Percentiles rank a stretch among this genome's conserved stretches.
These are phyloP conservation scores for Hypomyces perniciosus DNA, from an alignment of 2,329 filamentous ascomycete species.

Conservation along the genomic window DNA sequence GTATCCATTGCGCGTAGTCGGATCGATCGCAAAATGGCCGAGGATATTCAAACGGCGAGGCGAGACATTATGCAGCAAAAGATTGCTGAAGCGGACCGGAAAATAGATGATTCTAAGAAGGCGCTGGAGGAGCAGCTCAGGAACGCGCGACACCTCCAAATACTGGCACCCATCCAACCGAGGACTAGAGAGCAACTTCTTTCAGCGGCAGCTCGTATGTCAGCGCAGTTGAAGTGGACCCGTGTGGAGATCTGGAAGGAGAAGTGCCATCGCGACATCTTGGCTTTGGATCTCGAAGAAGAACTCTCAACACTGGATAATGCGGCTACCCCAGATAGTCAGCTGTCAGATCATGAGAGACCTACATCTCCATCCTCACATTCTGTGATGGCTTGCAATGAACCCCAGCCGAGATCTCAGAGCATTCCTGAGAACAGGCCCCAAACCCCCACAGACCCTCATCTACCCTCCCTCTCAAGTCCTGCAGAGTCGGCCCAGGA, in stretches of 20 bases:
- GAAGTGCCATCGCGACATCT: constrained; percentile 83
- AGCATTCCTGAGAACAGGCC: constrained; percentile 21
- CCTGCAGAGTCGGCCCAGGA: constrained; percentile 15
- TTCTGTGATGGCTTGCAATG: constrained; percentile 12
- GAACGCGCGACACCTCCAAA: constrained; percentile 83
- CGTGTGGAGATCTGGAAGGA: constrained; percentile 89
- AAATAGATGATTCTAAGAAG: constrained; percentile 64
- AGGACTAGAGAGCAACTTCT: constrained; percentile 83
- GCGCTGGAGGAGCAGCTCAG: constrained; percentile 77
- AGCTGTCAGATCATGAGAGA: constrained; percentile 13
- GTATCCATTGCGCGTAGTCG: constrained; percentile 66
- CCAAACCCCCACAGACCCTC: constrained; percentile 22
- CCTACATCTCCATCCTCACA: constrained; percentile 17
- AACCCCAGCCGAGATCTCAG: constrained; percentile 23
- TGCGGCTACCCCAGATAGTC: constrained; percentile 20
- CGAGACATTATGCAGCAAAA: constrained; percentile 77
- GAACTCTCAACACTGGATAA: constrained; percentile 39
- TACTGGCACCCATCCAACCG: constrained; percentile 85
- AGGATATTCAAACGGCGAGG: constrained; percentile 78
- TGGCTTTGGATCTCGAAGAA: constrained; percentile 79
- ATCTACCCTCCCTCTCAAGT: constrained; percentile 16
- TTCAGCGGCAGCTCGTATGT: constrained; percentile 75
- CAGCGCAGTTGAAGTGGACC: constrained; percentile 89
- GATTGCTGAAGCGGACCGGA: constrained; percentile 77
- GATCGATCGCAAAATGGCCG: constrained; percentile 75